These are phyloP conservation scores for Handroanthus guayacan DNA, from an alignment of 257 asterid species.

Conservation along the genomic window DNA sequence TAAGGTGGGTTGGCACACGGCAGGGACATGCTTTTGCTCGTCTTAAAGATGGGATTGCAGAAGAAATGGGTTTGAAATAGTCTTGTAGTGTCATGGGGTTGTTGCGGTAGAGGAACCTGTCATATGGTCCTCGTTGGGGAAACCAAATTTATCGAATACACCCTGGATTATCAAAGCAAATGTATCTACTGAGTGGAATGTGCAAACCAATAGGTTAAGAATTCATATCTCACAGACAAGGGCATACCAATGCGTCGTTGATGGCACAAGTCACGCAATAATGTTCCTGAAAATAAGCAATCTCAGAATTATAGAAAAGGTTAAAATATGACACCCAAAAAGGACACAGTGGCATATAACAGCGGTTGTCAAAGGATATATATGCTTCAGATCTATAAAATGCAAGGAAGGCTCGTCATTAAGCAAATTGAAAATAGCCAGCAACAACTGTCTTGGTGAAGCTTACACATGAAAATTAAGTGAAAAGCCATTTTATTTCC, in stretches of 20 bases:
- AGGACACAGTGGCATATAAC: not conserved
- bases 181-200: constrained; percentile 11
- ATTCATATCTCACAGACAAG: not conserved
- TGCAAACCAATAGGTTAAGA: not conserved
- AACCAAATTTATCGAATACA: constrained; percentile 70
- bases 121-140: constrained; percentile 54
- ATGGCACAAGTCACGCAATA: constrained; percentile 87
- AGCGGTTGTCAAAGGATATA: not conserved
- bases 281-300: constrained; percentile 78
- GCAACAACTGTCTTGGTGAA: not conserved
- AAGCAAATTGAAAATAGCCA: not conserved
- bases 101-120: constrained; percentile 50
- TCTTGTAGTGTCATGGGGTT: constrained; percentile 28
- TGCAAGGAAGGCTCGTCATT: not conserved
- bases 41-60: constrained; percentile 18
- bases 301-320: constrained; percentile 18
- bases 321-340: not conserved
- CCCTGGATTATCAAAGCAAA: constrained; percentile 56
- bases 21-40: constrained; percentile 8
- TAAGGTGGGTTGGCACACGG: not conserved
- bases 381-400: constrained; percentile 12
- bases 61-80: constrained; percentile 19
- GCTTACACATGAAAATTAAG: not conserved
- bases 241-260: constrained; percentile 84
- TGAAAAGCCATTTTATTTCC: not conserved